These are phyloP conservation scores for Fusarium robinianum DNA, from an alignment of 2,329 filamentous ascomycete genomes.

Conservation along the genomic window DNA sequence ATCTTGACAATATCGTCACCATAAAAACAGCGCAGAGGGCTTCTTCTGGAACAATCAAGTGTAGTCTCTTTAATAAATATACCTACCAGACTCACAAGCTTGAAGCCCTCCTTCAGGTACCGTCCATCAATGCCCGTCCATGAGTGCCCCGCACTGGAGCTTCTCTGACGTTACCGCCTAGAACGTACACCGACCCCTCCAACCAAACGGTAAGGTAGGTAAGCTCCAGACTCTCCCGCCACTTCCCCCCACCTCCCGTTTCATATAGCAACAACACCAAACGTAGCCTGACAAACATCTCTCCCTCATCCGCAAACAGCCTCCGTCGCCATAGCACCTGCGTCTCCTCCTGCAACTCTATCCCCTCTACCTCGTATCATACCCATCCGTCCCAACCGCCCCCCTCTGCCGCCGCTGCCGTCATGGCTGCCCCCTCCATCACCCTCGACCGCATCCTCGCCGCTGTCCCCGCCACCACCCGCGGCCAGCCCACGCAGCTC, in stretches of 20 bases:
- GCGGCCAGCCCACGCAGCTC: slow-evolving; percentile 87
- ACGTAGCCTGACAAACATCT: slow-evolving; percentile 13
- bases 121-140: no score
- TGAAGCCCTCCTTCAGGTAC: no score
- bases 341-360: slow-evolving; percentile 1
- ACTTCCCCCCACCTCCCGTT: slow-evolving; percentile 19
- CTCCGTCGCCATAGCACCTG: slow-evolving; percentile 11
- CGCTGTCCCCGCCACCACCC: slow-evolving; percentile 78
- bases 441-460: slow-evolving; percentile 75
- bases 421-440: slow-evolving; percentile 53
- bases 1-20: no score
- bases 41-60: no score
- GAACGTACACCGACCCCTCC: slow-evolving; percentile 23
- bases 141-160: slow-evolving; percentile 26
- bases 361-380: not conserved
- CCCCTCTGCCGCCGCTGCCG: slow-evolving; percentile 4
- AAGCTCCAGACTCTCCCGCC: slow-evolving; percentile 18
- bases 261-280: slow-evolving; percentile 4
- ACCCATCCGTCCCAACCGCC: slow-evolving; percentile 1
- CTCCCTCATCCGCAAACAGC: slow-evolving; percentile 4
- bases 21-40: no score
- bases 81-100: slow-evolving; percentile 2
- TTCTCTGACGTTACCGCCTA: no score
- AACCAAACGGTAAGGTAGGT: no score
- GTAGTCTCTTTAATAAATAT: no score